Conservation (phyloP, 2,329 filamentous ascomycete species). For the Talaromyces islandicus region DNA sequence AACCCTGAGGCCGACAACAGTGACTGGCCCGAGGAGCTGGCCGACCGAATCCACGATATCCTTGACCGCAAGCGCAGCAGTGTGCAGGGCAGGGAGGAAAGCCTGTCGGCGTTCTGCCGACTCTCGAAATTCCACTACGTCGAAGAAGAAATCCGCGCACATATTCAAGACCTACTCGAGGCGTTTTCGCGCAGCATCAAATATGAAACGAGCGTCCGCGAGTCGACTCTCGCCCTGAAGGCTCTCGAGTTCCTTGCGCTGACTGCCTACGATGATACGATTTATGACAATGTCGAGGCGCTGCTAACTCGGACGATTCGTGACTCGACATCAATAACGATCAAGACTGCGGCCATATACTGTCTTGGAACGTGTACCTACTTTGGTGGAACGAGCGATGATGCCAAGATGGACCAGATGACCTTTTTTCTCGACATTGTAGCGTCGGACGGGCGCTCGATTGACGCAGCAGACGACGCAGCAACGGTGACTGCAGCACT, state of each 20-base stretch:
- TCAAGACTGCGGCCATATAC: slow-evolving; percentile 68
- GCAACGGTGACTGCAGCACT: slow-evolving; percentile 68
- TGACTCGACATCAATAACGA: slow-evolving; percentile 57
- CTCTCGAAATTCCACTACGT: slow-evolving; percentile 65
- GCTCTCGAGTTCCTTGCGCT: slow-evolving; percentile 66
- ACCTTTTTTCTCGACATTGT: slow-evolving; percentile 71
- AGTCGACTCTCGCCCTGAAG: slow-evolving; percentile 64
- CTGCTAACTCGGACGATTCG: slow-evolving; percentile 58
- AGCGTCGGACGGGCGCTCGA: slow-evolving; percentile 67
- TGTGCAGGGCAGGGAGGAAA: slow-evolving; percentile 61
- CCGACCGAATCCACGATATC: slow-evolving; percentile 64
- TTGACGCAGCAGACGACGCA: slow-evolving; percentile 65
- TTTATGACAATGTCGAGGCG: slow-evolving; percentile 58
- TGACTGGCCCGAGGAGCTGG: slow-evolving; percentile 57
- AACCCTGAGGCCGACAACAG: slow-evolving; percentile 50
- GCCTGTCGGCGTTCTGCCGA: slow-evolving; percentile 56
- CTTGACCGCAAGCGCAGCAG: slow-evolving; percentile 74
- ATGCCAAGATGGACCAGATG: slow-evolving; percentile 65
- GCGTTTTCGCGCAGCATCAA: slow-evolving; percentile 67
- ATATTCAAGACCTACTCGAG: slow-evolving; percentile 56
- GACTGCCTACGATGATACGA: slow-evolving; percentile 57
- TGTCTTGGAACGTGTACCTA: slow-evolving; percentile 66
- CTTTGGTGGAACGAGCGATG: slow-evolving; percentile 66
- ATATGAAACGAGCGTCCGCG: slow-evolving; percentile 60
- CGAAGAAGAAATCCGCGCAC: slow-evolving; percentile 54